Percentiles rank a stretch among this genome's conserved stretches.
Conservation (phyloP, 1,139 yeast species). For the Taiozyma sp. region DNA sequence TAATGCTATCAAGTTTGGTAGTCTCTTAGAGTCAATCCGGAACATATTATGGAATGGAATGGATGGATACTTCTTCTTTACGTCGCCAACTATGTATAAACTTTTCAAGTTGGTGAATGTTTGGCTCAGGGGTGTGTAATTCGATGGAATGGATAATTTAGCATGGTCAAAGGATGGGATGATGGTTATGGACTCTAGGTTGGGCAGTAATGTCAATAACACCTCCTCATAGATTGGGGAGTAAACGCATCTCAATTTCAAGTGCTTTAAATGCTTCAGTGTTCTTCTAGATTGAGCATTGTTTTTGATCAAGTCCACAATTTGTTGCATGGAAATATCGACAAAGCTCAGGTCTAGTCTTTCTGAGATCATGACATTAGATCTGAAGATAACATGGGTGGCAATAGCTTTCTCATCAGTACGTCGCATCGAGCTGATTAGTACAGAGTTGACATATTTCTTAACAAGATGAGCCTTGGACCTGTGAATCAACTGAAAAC, state of each 20-base stretch:
- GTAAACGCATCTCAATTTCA: conserved; percentile 13
- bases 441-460: conserved; percentile 4
- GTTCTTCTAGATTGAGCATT: conserved; percentile 1
- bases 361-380: conserved; percentile 4
- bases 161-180: conserved; percentile 4
- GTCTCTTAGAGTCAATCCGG: conserved; percentile 2
- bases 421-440: conserved; percentile 10
- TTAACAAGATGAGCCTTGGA: conserved; percentile 5
- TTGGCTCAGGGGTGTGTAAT: conserved; percentile 4
- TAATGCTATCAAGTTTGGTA: conserved; percentile 14
- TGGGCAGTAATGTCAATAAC: conserved; percentile 11
- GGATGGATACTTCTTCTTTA: conserved; percentile 11
- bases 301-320: conserved; percentile 9
- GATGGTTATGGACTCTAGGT: conserved; percentile 13
- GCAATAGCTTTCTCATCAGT: conserved; percentile 18
- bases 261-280: conserved; percentile 2
- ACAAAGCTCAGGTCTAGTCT: conserved; percentile 11
- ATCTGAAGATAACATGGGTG: conserved; percentile 8
- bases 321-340: conserved; percentile 11
- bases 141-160: conserved; percentile 7
- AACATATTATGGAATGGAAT: conserved; percentile 18
- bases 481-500: conserved; percentile 8
- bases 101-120: conserved; percentile 8
- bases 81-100: conserved; percentile 14
- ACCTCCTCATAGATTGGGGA: conserved; percentile 15